Conservation (phyloP, 1,284 basidiomycete species). For the Phylloporus sp. region DNA sequence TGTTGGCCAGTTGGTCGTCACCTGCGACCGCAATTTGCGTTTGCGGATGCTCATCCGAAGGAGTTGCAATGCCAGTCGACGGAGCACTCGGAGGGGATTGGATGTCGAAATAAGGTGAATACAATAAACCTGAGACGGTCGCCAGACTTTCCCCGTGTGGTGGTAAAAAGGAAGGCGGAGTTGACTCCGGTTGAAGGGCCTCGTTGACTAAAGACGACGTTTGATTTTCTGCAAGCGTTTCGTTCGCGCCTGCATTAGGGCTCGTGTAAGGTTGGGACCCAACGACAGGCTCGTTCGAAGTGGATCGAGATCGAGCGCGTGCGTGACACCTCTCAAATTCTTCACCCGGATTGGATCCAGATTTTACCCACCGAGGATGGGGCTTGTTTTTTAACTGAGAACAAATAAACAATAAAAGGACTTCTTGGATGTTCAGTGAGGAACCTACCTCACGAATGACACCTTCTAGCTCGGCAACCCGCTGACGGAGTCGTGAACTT, state of each 20-base stretch:
- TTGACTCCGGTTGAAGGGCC: slow-evolving; percentile 12
- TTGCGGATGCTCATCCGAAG: slow-evolving; percentile 43
- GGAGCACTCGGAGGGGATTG: slow-evolving; percentile 44
- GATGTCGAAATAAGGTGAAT: slow-evolving; percentile 34
- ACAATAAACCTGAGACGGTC: slow-evolving; percentile 12
- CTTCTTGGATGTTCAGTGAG: background rate
- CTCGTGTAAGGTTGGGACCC: slow-evolving; percentile 9
- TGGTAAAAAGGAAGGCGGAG: slow-evolving; percentile 18
- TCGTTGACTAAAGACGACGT: slow-evolving; percentile 2
- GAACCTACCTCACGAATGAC: slow-evolving; percentile 73
- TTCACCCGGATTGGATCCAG: slow-evolving; percentile 31
- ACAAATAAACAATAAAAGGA: slow-evolving; percentile 12
- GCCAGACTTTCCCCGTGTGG: slow-evolving; percentile 10
- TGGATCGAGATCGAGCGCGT: slow-evolving; percentile 22
- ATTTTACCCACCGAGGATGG: slow-evolving; percentile 64
- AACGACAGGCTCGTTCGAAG: slow-evolving; percentile 14
- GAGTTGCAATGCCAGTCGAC: slow-evolving; percentile 47
- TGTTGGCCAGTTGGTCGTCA: slow-evolving; percentile 28
- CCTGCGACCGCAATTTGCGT: slow-evolving; percentile 35
- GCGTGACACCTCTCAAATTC: slow-evolving; percentile 32
- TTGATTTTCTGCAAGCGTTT: slow-evolving; percentile 7
- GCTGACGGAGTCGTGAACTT: slow-evolving; percentile 65
- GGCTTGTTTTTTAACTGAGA: slow-evolving; percentile 69
- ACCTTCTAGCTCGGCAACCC: slow-evolving; percentile 82
- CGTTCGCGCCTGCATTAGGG: slow-evolving; percentile 6